Base-by-base conservation (phyloP, 2,329 filamentous ascomycete genomes). In the Rutstroemia sp. region DNA sequence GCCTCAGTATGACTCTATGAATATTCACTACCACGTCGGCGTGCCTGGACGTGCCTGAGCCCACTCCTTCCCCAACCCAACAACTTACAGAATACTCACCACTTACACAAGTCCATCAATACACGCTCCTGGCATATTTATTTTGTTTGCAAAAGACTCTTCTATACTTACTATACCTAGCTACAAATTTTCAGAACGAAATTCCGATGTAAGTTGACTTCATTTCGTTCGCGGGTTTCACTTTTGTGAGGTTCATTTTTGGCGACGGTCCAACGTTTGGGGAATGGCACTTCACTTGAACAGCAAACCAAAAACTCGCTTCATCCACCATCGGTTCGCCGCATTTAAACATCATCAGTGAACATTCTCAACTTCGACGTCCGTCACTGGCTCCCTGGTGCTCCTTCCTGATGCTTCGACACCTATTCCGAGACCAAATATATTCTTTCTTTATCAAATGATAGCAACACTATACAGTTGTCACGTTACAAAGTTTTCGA, bases 51-150 rank as follows among this genome's bases (percentile, higher is more conserved):
- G 38, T 19, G 10, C 38, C 19, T 25, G 4, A 23, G 25, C 53
- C 53, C 23, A 7, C 21, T 1, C 42, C 42, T 25, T 44, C 17
- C n/a, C 2, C 17, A 27, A 23, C 27, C 5, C 40, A 50, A 51
- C 53, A 55, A 50, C 4, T 23, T 51, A 3, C 19, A 45, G 21
- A 21, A 34, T 17, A 8, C 5, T 21, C n/a, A 30, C 17, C 34
- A 50, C 25, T 44, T 55, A 38, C 53, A 44, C 25, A 55, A 44
- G 23, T 55, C 53, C 19, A 38, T 38, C 38, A 45, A 19, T 14
- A 23, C 27, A 55, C 16, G 17, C 16, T 14, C 9, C 21, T 42
- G 42, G 16, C 19, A 50, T 14, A 16, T 44, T 23, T 36, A 6
- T 4, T 4, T 25, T 25, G 19, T 9, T 34, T 17, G 38, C 7